Base-by-base conservation (phyloP, 2,329 filamentous ascomycete species). In the Epichloe uncinata region DNA sequence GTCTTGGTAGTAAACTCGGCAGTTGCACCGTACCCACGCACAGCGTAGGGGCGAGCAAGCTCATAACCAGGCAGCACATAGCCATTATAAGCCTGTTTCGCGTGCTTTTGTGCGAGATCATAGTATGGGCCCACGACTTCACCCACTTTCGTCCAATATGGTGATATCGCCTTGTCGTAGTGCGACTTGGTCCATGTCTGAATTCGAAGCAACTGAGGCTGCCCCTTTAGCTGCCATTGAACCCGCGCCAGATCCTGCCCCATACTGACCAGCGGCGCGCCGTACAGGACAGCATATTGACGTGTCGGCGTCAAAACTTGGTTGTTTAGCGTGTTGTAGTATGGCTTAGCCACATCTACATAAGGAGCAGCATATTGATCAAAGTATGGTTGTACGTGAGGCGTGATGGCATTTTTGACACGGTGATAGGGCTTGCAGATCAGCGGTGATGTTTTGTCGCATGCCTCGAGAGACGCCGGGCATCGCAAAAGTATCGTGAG, bases 311-410 rank as follows among this genome's bases (percentile, higher is more conserved):
- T 70, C 60, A 93, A 78, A 45, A 94, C 71, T 42, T 74, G 69
- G 56, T 81, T 77, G 55, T 84, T 73, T 45, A 80, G 66, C 0
- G 70, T 70, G 16, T 78, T 61, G 62, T 84, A 84, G 67, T 97
- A 95, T 1, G 91, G 91, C 53, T 78, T 80, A 36, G 78, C 83
- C 46, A 79, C 70, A 37, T 90, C 77, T 54, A 95, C 79, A 62
- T 96, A 93, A 3, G 88, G 87, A 5, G 84, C 85, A 22, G 87
- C 84, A 61, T 96, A 95, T 51, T 78, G 67, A 57, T 91, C 72
- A 66, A 96, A 97, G 68, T 94, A 95, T 3, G 90, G 91, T 58
- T 83, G 75, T 34, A 94, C 61, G 64, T 91, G 84, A 3, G 93
- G 93, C 26, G 79, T 69, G 52, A 90, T 71, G 51, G 69, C 61